Percentiles rank a stretch among this genome's conserved stretches.
phyloP scores from a whole-genome alignment of 1,284 basidiomycete species.

The Mycena citricolor region DNA sequence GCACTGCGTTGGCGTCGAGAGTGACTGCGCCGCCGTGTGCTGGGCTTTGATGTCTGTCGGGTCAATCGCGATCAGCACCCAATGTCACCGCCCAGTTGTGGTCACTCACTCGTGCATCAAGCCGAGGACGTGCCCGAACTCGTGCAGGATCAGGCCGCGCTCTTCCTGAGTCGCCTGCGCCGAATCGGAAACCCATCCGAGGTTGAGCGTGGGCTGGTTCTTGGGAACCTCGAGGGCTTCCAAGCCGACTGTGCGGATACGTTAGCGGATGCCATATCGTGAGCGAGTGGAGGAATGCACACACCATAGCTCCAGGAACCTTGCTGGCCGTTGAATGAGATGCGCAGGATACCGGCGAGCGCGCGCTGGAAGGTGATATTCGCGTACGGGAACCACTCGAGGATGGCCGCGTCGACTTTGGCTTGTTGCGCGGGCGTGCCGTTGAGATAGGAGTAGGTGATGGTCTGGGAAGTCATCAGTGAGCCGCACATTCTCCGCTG shows the following conservation, averaged over 20 bases:
- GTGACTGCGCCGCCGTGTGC: conserved; percentile 22
- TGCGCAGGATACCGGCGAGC: conserved; percentile 1
- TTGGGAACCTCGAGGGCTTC: not conserved
- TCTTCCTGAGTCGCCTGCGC: conserved; percentile 12
- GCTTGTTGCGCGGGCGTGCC: conserved; percentile 2
- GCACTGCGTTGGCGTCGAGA: conserved; percentile 21
- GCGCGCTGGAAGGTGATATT: conserved; percentile 2
- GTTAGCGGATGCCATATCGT: not conserved
- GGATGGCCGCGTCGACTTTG: conserved; percentile 5
- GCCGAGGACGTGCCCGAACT: conserved; percentile 35
- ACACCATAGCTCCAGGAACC: conserved; percentile 8
- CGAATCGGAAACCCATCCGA: conserved; percentile 7
- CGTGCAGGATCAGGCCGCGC: conserved; percentile 29
- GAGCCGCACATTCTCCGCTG: not conserved
- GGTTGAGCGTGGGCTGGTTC: conserved; percentile 3
- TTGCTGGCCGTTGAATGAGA: not conserved
- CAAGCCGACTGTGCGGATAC: not conserved
- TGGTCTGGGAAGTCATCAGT: not conserved
- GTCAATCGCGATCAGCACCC: too few relatives aligned
- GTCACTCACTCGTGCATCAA: conserved; percentile 31
- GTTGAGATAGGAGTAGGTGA: conserved; percentile 9
- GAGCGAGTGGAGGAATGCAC: not conserved
- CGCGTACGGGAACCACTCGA: conserved; percentile 8
- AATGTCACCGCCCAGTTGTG: too few relatives aligned
- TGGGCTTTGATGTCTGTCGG: conserved; percentile 30